These are phyloP conservation scores for Haemoproteus tartakovskyi DNA, from an alignment of 169 alveolate genomes.

Conservation along the genomic window DNA sequence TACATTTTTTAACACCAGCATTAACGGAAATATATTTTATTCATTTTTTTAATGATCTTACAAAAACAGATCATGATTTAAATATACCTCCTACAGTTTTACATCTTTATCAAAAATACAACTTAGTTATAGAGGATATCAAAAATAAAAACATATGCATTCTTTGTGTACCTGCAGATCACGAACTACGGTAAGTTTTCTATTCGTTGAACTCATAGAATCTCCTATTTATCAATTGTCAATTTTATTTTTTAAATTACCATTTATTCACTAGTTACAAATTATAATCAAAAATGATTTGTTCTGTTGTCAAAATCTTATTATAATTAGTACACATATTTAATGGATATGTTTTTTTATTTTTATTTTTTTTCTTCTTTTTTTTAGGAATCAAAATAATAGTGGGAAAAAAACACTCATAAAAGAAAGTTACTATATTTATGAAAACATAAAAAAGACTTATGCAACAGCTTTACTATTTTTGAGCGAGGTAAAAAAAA, in stretches of 20 bases:
- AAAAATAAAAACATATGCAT: slow-evolving; percentile 18
- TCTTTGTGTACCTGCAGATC: slow-evolving; percentile 53
- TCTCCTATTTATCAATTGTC: background rate
- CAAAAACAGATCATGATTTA: slow-evolving; percentile 2
- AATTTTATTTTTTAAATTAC: too few species aligned
- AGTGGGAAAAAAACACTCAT: slow-evolving; percentile 9
- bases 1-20: slow-evolving; percentile 52
- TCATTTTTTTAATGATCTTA: slow-evolving; percentile 52
- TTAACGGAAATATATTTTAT: slow-evolving; percentile 60
- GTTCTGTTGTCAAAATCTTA: too few species aligned
- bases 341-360: background rate
- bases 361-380: slow-evolving; percentile 1
- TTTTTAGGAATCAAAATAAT: slow-evolving; percentile 7
- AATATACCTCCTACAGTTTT: slow-evolving; percentile 36
- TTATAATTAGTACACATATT: background rate
- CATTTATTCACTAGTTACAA: too few species aligned
- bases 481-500: slow-evolving; percentile 58
- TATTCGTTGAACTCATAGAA: background rate
- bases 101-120: slow-evolving; percentile 31
- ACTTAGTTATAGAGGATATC: slow-evolving; percentile 48
- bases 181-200: slow-evolving; percentile 36
- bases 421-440: slow-evolving; percentile 55
- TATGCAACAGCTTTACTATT: slow-evolving; percentile 54
- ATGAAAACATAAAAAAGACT: slow-evolving; percentile 54
- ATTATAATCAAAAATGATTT: too few species aligned